Base-by-base conservation (phyloP, 768 basidiomycete genomes). In the Phaffia australis region DNA sequence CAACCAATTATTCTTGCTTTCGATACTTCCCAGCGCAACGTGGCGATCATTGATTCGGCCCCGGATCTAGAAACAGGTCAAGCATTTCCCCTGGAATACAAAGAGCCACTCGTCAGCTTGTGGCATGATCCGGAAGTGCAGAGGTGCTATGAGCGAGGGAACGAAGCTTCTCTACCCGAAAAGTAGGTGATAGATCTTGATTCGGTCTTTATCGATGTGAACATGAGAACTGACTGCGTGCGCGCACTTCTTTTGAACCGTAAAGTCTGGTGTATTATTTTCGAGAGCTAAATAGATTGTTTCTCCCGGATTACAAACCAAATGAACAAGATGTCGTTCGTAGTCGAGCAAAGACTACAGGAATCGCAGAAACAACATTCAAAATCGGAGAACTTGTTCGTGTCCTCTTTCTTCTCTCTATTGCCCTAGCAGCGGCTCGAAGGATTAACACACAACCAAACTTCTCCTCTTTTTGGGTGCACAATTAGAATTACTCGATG, bases 81-180 rank as follows among this genome's bases (percentile, higher is more conserved):
- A 71, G 78, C 87, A 0, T 98, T 88, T 78, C 91, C 91, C 0
- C 67, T 72, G 47, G 73, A 78, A 49, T 93, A 84, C 75, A 81
- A 82, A 61, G 82, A 84, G 42, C 84, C 88, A 3, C 79, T 95
- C 32, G 81, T 80, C 66, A 69, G 76, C 3, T 80, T 97, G 0
- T 97, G 92, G 92, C 77, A 76, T 16, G 93, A 97, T 74, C 78
- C 80, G 23, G 82, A 82, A 56, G 82, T 93, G 1, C 85, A 86
- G 74, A 81, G 80, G 72, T 86, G 88, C n/a, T 89, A 84, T 77
- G 80, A 79, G 23, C 78, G 89, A 65, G 89, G 89, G 4, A 92
- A 95, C 74, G 92, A 94, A 74, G 90, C 87, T 18, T 89, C 89
- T 2, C 76, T 94, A 63, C 91, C 90, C 6, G 92, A 95, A 76